phyloP scores from a whole-genome alignment of 768 basidiomycete species.

The Tulasnella sp. region DNA sequence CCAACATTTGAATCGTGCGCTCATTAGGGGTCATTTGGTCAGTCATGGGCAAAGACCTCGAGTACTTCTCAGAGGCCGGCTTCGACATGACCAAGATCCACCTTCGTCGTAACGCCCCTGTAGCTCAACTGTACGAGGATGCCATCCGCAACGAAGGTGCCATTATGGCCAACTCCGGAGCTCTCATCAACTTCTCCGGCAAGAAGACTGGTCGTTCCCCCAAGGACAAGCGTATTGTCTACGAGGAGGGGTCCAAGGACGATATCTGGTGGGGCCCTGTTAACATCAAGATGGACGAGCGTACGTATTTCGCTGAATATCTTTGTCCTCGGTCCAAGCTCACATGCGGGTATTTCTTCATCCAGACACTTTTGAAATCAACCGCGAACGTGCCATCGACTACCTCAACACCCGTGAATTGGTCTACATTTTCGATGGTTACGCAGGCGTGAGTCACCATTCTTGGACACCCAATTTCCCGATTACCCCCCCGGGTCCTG shows the following conservation, averaged over 20 bases:
- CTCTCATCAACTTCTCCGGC: conserved; percentile 98
- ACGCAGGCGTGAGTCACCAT: conserved; percentile 44
- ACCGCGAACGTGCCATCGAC: conserved; percentile 97
- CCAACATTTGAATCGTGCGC: neutral
- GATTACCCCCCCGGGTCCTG: neutral
- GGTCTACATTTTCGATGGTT: conserved; percentile 96
- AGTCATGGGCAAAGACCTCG: conserved; percentile 89
- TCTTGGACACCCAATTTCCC: neutral
- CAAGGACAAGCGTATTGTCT: conserved; percentile 99
- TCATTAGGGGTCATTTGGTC: conserved; percentile 12
- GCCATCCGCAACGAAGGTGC: conserved; percentile 98
- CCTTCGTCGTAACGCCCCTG: conserved; percentile 85
- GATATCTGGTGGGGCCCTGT: conserved; percentile 99
- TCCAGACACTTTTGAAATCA: conserved; percentile 96
- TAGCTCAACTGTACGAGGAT: conserved; percentile 89
- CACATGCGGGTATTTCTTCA: neutral
- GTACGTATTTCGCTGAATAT: conserved; percentile 27
- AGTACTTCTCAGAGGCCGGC: conserved; percentile 96
- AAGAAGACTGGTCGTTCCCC: conserved; percentile 98
- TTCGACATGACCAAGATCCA: conserved; percentile 98
- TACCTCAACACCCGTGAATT: conserved; percentile 97
- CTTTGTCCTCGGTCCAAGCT: neutral
- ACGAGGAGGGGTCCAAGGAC: conserved; percentile 90
- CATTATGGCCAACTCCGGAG: conserved; percentile 90
- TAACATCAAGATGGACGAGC: conserved; percentile 98